phyloP scores from a whole-genome alignment of 768 basidiomycete genomes.

The Boletus rubroflammeus region DNA sequence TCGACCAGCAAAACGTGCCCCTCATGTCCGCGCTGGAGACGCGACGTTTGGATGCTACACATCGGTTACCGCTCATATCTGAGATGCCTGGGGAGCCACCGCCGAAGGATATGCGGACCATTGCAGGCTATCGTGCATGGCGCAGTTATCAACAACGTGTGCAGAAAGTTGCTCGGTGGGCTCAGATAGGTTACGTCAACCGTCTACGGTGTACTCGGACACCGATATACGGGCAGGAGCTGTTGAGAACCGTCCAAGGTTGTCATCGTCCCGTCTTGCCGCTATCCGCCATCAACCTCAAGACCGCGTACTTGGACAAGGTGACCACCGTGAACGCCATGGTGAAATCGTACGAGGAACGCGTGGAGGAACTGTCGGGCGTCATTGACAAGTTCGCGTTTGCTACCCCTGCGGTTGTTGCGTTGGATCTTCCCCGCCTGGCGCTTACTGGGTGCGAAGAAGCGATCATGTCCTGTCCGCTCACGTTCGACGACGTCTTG shows the following conservation, averaged over 20 bases:
- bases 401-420: conserved; percentile 74
- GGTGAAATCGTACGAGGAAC: conserved; percentile 61
- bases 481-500: conserved; percentile 61
- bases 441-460: conserved; percentile 47
- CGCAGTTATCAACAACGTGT: conserved; percentile 46
- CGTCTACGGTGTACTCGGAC: conserved; percentile 54
- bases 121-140: conserved; percentile 65
- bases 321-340: conserved; percentile 40
- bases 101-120: conserved; percentile 69
- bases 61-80: conserved; percentile 47
- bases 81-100: conserved; percentile 63
- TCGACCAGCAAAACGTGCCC: conserved; percentile 51
- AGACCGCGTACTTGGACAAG: conserved; percentile 41
- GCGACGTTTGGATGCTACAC: conserved; percentile 55
- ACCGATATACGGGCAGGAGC: conserved; percentile 46
- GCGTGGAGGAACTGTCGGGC: conserved; percentile 51
- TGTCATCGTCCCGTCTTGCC: conserved; percentile 53
- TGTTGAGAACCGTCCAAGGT: conserved; percentile 37
- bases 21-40: conserved; percentile 52
- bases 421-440: conserved; percentile 65
- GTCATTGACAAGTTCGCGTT: conserved; percentile 73
- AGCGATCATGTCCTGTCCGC: conserved; percentile 29
- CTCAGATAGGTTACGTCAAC: conserved; percentile 72
- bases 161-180: conserved; percentile 57
- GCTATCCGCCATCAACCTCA: conserved; percentile 38